phyloP scores from a whole-genome alignment of 2,329 filamentous ascomycete species.

The Kalmusia sp. region DNA sequence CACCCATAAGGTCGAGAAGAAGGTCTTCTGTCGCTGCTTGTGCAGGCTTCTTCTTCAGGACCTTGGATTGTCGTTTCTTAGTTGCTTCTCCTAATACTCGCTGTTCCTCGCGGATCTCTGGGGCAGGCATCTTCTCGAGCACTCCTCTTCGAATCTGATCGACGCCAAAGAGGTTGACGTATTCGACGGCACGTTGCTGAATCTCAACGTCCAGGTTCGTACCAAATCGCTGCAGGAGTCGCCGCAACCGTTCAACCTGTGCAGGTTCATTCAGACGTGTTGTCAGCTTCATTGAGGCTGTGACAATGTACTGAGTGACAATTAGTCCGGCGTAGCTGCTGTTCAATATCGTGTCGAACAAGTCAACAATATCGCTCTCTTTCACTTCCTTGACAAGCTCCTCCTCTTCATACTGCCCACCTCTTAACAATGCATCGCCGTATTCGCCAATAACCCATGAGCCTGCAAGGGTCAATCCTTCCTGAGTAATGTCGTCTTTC shows the following conservation, averaged over 20 bases:
- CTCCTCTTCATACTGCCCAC: conserved; percentile 92
- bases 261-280: conserved; percentile 81
- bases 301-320: conserved; percentile 94
- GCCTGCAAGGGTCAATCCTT: conserved; percentile 89
- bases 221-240: conserved; percentile 78
- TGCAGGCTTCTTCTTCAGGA: conserved; percentile 73
- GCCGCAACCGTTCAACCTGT: conserved; percentile 86
- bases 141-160: conserved; percentile 89
- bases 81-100: conserved; percentile 84
- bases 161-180: conserved; percentile 90
- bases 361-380: conserved; percentile 87
- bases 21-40: conserved; percentile 92
- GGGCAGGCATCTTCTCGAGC: conserved; percentile 95
- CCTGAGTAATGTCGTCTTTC: conserved; percentile 97
- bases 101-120: conserved; percentile 95
- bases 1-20: conserved; percentile 90
- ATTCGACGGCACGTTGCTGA: conserved; percentile 95
- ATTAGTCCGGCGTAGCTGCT: conserved; percentile 93
- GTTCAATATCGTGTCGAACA: conserved; percentile 91
- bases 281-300: conserved; percentile 91
- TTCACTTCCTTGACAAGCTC: conserved; percentile 83
- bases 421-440: conserved; percentile 85
- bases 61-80: conserved; percentile 58
- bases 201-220: conserved; percentile 93
- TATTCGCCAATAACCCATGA: conserved; percentile 99